Percentiles rank a stretch among this genome's conserved stretches.
Conservation (phyloP, 1,139 yeast genomes). For the Sugiyamaella pinicola region DNA sequence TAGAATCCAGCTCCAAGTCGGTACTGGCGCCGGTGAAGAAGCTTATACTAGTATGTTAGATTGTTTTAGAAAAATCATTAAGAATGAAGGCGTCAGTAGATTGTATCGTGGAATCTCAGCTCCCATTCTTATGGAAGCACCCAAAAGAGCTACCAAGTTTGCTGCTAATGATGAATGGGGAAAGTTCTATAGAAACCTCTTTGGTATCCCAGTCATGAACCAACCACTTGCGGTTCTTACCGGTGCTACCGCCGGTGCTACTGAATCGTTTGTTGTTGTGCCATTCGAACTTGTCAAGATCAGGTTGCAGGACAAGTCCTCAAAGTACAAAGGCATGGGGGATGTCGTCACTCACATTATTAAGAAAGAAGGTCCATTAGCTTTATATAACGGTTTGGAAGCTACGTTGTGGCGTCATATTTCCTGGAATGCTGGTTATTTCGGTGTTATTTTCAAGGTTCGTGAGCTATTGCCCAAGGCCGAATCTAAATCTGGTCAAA, state of each 20-base stretch:
- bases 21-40: conserved; percentile 49
- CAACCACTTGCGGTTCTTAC: conserved; percentile 87
- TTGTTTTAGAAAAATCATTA: conserved; percentile 78
- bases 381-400: conserved; percentile 92
- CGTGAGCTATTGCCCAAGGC: conserved; percentile 80
- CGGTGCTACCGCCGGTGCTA: conserved; percentile 98
- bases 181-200: conserved; percentile 69
- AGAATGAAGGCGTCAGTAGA: conserved; percentile 76
- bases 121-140: conserved; percentile 99
- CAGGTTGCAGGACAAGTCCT: conserved; percentile 84
- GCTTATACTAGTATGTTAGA: conserved; percentile 82
- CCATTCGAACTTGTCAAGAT: conserved; percentile 89
- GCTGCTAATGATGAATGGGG: conserved; percentile 99
- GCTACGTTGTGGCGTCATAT: conserved; percentile 97
- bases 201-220: conserved; percentile 70
- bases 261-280: conserved; percentile 93
- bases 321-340: conserved; percentile 80
- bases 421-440: conserved; percentile 97
- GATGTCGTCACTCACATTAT: conserved; percentile 79
- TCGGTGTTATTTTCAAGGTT: conserved; percentile 90
- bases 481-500: conserved; percentile 65
- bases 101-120: conserved; percentile 93
- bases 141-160: conserved; percentile 92
- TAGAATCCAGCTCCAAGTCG: conserved; percentile 86
- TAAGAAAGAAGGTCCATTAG: conserved; percentile 72